These are phyloP conservation scores for Escallonia herrerae DNA, from an alignment of 129 eudicot genomes.

Conservation along the genomic window DNA sequence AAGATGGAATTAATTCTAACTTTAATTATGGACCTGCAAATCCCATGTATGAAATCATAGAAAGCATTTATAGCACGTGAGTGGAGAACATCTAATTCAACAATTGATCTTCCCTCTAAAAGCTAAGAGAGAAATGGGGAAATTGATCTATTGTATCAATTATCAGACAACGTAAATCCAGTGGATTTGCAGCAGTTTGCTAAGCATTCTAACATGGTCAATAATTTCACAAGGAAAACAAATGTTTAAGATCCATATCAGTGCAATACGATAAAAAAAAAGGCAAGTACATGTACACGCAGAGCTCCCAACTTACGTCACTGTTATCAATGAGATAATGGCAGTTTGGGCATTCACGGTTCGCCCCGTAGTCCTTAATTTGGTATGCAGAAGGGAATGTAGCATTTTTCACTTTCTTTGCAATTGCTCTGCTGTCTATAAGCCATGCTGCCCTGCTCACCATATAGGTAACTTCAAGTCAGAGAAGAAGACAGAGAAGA, in stretches of 20 bases:
- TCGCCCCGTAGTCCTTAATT: conserved; percentile 73
- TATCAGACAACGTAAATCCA: too few relatives aligned
- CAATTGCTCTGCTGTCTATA: conserved; percentile 52
- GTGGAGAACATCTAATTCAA: too few relatives aligned
- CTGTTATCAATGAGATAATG: conserved; percentile 54
- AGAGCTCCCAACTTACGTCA: conserved; percentile 44
- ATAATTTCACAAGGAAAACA: background rate
- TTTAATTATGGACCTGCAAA: too few relatives aligned
- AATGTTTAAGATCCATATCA: background rate
- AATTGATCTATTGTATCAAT: too few relatives aligned
- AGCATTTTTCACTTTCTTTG: conserved; percentile 67
- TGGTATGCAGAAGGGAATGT: conserved; percentile 36
- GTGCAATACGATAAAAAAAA: background rate
- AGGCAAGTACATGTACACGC: background rate
- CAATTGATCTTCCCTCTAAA: too few relatives aligned
- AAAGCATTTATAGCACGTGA: too few relatives aligned
- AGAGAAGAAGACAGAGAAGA: background rate
- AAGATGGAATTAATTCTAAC: background rate
- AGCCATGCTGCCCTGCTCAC: conserved; percentile 63
- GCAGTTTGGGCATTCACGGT: conserved; percentile 76
- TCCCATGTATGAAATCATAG: too few relatives aligned
- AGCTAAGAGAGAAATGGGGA: too few relatives aligned
- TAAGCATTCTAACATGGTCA: background rate
- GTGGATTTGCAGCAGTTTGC: too few relatives aligned
- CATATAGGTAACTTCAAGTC: conserved; percentile 7